phyloP scores from a whole-genome alignment of 441 rosid genomes.

The Euphorbia celastroides region DNA sequence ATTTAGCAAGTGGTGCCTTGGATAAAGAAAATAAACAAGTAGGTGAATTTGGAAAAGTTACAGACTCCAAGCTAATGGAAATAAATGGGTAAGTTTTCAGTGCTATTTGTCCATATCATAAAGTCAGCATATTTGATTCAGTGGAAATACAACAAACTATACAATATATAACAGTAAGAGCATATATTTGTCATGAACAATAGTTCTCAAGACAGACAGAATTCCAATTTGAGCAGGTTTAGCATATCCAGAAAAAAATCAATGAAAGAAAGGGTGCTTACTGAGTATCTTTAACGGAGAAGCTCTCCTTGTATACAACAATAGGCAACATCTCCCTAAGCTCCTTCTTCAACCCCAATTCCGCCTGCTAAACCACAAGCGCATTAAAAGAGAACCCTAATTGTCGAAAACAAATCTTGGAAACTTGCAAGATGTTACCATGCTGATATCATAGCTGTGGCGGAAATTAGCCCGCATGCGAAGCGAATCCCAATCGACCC shows the following conservation, averaged over 20 bases:
- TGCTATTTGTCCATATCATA: neutral
- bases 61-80: neutral
- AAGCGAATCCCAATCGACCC: constrained; percentile 62
- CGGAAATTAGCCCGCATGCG: constrained; percentile 44
- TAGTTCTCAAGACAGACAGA: neutral
- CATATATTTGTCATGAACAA: neutral
- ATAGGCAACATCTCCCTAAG: constrained; percentile 88
- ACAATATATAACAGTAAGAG: neutral
- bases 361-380: constrained; percentile 35
- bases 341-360: constrained; percentile 75
- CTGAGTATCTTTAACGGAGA: constrained; percentile 66
- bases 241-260: constrained; percentile 1
- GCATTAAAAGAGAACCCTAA: neutral
- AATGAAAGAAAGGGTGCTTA: constrained; percentile 30
- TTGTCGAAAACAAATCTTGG: neutral
- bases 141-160: neutral
- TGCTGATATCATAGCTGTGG: constrained; percentile 22
- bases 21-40: neutral
- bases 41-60: neutral
- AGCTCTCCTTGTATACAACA: constrained; percentile 72
- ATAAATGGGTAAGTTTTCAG: neutral
- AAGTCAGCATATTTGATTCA: neutral
- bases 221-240: neutral
- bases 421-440: constrained; percentile 25
- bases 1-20: neutral